Base-by-base conservation (phyloP, 2,329 filamentous ascomycete species). In the Lachnellula suecica region DNA sequence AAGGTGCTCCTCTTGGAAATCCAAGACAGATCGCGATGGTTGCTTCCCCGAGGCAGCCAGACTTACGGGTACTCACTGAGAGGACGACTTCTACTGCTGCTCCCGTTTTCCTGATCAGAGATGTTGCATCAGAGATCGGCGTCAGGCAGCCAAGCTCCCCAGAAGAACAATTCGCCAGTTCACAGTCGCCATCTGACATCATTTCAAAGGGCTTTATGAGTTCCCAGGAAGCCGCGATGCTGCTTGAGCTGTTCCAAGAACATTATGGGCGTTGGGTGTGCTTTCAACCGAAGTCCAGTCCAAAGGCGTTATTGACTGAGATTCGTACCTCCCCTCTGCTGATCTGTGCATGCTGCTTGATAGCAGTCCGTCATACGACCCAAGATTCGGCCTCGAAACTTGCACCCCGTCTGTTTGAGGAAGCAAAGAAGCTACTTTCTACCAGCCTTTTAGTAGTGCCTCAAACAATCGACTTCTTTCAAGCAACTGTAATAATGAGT, bases 261-360 rank as follows among this genome's bases (percentile, higher is more conserved):
- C 65, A 74, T 51, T 74, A 74, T 52, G 72, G 71, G n/a, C 64
- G 70, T 17, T 75, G 72, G 72, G 68, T 74, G 7, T 61, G 64
- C 6, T 72, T 72, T 45, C 66, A 66, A 23, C 58, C 64, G 1
- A 57, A 5, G 34, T 17, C 34, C 59, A 17, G 60, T 54, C 59
- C 66, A 0, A 53, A 57, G 4, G 51, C 53, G 1, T 48, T 74
- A 4, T 58, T 74, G 1, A 49, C 59, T n/a, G 59, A 65, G 24
- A 63, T 72, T 13, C 65, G 66, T 15, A 65, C 61, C 34, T 74
- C 70, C 2, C 70, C 72, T 2, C 48, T 74, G 13, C 64, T 75
- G 10, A 62, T 74, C 8, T 68, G 68, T 24, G 68, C 70, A 2
- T 70, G 69, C 49, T 73, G 66, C 53, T 58, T 74, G 48, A 73